A percentile compares a stretch with the other conserved stretches of the same genome.
These are phyloP conservation scores for Candida oleophila DNA, from an alignment of 805 yeast species.

Conservation along the genomic window DNA sequence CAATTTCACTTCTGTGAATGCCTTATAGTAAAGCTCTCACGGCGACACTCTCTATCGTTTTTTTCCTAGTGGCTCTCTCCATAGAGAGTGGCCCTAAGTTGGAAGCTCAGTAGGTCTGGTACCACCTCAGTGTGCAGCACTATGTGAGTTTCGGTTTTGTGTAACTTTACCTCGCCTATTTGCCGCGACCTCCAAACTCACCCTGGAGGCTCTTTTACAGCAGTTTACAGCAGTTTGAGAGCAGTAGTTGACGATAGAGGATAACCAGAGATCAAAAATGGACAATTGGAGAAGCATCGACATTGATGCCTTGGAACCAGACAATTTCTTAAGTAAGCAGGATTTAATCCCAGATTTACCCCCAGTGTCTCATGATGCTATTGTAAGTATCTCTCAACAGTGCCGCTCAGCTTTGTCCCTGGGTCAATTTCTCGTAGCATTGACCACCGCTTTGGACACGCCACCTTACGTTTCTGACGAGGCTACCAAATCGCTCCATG, in stretches of 20 bases:
- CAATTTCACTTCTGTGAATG: too few relatives aligned
- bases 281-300: constrained; percentile 94
- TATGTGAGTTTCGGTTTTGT: neutral
- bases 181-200: neutral
- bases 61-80: too few relatives aligned
- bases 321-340: constrained; percentile 59
- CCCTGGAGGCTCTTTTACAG: neutral
- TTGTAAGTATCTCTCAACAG: constrained; percentile 53
- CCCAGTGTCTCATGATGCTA: constrained; percentile 44
- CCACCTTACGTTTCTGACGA: constrained; percentile 85
- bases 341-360: constrained; percentile 61
- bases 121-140: neutral
- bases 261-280: constrained; percentile 37
- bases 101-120: too few relatives aligned
- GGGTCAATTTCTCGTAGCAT: constrained; percentile 71
- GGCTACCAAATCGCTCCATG: constrained; percentile 45
- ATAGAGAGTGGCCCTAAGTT: too few relatives aligned
- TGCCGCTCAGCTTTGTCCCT: constrained; percentile 63
- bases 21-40: too few relatives aligned
- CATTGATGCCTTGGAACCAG: constrained; percentile 88
- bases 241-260: too few relatives aligned
- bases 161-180: constrained; percentile 1
- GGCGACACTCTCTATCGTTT: too few relatives aligned
- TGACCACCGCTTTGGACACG: constrained; percentile 57
- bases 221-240: too few relatives aligned